Base-by-base conservation (phyloP, 108 stramenopile species). In the Cyclotella sp. region DNA sequence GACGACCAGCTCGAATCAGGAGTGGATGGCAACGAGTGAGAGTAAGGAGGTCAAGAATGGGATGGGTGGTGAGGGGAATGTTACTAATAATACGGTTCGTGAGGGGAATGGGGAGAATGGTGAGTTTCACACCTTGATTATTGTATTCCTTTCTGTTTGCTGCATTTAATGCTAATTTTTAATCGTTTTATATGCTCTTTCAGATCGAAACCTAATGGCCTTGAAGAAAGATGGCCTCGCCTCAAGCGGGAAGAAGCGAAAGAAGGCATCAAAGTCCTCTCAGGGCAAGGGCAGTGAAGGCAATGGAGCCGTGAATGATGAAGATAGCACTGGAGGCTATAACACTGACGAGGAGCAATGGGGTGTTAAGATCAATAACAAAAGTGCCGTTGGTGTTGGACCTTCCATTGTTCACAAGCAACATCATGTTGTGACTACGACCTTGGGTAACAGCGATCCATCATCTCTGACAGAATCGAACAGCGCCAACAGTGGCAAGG, bases 1-100 rank as follows among this genome's bases (percentile, higher is more conserved):
- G 40, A 82, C 81, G n/a, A 82, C 77, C 18, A 82, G 81, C 53
- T 82, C 81, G 41, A 82, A 82, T 58, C 77, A 73, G 62, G 79
- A 70, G 43, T 81, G 79, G 79, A 69, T 81, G 73, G 73, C 68
- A 0, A 61, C 78, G 26, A 58, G 68, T 43, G 67, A 79, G 2
- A 39, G 40, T 11, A 57, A 59, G 47, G 60, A 29, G 16, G 44
- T 28, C 15, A 47, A 61, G 14, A 44, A 18, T 34, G 72, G 16
- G 18, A 44, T 5, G 59, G 72, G 3, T 47, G 44, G 43, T 59
- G 22, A 71, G 14, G 22, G 51, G 64, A 47, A 47, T 14, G 45
- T 2, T 24, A 16, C 4, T 34, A 61, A 59, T 26, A 60, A 29
- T 15, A 51, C 49, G 18, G 8, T 8, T 6, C 5, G 29, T 49